A percentile compares a stretch with the other conserved stretches of the same genome.
Evolutionary conservation across 495 filamentous ascomycete genomes (phyloP).

Genomic region (Usnea hakonensis): DNA sequence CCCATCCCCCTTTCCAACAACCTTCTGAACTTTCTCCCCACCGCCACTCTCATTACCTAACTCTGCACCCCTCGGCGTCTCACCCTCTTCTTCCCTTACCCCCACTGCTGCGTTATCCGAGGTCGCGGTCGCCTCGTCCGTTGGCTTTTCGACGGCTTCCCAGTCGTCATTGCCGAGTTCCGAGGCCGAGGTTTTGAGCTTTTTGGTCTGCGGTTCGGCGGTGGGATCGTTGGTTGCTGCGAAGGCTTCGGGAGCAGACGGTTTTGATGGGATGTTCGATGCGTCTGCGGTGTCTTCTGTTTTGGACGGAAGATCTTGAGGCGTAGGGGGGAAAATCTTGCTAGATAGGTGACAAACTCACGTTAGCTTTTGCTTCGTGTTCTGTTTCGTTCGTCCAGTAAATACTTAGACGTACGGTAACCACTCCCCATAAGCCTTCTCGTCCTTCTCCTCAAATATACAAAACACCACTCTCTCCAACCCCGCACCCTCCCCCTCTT

Average conservation of each 20-base stretch:
- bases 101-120: constrained; percentile 4
- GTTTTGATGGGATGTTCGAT: constrained; percentile 3
- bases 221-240: constrained; percentile 21
- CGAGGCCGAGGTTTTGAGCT: constrained; percentile 24
- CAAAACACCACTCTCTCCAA: constrained; percentile 75
- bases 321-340: constrained; percentile 32
- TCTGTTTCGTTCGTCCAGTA: too few species aligned
- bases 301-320: constrained; percentile 21
- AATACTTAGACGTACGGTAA: constrained; percentile 74
- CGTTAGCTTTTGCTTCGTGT: too few species aligned
- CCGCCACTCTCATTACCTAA: constrained; percentile 13
- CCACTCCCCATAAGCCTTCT: constrained; percentile 55
- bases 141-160: constrained; percentile 33
- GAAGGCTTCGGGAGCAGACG: constrained; percentile 21
- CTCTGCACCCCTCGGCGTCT: constrained; percentile 9
- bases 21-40: constrained; percentile 18
- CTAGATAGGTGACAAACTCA: constrained; percentile 16
- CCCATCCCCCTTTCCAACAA: neutral
- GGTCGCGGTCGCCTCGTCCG: constrained; percentile 6
- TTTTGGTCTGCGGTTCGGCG: constrained; percentile 29
- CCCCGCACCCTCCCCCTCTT: constrained; percentile 40
- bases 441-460: constrained; percentile 71
- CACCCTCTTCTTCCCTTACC: constrained; percentile 16
- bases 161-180: constrained; percentile 30
- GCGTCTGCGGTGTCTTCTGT: constrained; percentile 11